phyloP scores from a whole-genome alignment of 257 asterid genomes.

The Datura wrightii region DNA sequence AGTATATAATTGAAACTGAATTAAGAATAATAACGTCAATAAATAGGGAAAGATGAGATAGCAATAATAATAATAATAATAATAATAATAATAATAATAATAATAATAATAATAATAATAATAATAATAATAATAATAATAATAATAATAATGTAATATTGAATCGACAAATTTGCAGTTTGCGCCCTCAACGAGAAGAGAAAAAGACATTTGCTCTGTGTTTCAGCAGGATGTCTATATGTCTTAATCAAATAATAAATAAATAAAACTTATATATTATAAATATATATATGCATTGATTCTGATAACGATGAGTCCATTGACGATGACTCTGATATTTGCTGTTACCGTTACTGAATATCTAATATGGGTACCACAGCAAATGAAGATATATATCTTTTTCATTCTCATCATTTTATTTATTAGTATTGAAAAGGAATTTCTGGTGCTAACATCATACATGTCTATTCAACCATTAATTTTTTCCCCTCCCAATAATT shows the following conservation, averaged over 20 bases:
- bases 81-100: too few species aligned
- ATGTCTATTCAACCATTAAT: background rate
- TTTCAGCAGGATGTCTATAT: constrained; percentile 5
- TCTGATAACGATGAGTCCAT: background rate
- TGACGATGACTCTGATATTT: constrained; percentile 41
- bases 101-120: too few species aligned
- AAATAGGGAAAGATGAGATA: background rate
- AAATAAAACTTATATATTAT: background rate
- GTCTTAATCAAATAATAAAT: constrained; percentile 51
- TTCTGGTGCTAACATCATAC: background rate
- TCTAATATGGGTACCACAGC: constrained; percentile 1
- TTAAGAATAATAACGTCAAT: background rate
- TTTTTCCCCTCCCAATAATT: background rate
- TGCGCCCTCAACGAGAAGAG: constrained; percentile 50
- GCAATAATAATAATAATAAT: background rate
- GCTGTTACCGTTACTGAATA: background rate
- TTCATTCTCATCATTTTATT: background rate
- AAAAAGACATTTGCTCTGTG: constrained; percentile 41
- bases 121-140: background rate
- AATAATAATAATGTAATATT: too few species aligned
- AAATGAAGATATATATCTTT: background rate
- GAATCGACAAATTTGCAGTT: background rate
- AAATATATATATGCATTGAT: constrained; percentile 30
- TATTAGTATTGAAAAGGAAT: background rate
- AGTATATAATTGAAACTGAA: background rate